phyloP scores from a whole-genome alignment of 306 rosid genomes.

The Cercis canadensis region DNA sequence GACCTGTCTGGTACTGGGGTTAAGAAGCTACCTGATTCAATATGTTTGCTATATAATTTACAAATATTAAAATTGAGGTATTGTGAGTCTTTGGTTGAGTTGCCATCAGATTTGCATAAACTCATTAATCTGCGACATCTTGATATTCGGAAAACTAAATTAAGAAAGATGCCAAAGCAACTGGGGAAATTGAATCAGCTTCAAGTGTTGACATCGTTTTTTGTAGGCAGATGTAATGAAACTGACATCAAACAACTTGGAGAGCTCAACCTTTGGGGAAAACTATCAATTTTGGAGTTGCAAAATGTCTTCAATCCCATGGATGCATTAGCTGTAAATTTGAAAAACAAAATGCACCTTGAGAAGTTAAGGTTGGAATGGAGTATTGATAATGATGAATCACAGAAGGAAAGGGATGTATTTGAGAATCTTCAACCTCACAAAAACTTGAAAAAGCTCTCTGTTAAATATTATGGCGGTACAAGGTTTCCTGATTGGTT shows the following conservation, averaged over 20 bases:
- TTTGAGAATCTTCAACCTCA: too few relatives aligned
- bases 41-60: conserved; percentile 35
- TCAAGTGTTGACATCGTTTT: conserved; percentile 28
- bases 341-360: background rate
- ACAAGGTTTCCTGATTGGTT: too few relatives aligned
- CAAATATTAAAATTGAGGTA: conserved; percentile 37
- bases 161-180: conserved; percentile 28
- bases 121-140: conserved; percentile 38
- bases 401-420: too few relatives aligned
- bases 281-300: too few relatives aligned
- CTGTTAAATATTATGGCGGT: too few relatives aligned
- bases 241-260: background rate
- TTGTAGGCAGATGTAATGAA: conserved; percentile 7
- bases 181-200: conserved; percentile 31
- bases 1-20: background rate
- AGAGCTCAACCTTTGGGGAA: background rate
- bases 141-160: background rate
- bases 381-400: too few relatives aligned
- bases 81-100: conserved; percentile 13
- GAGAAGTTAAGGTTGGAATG: too few relatives aligned
- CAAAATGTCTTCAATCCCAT: background rate
- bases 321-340: background rate
- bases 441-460: too few relatives aligned
- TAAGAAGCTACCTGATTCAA: conserved; percentile 24
- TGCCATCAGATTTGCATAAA: conserved; percentile 28